These are phyloP conservation scores for Leptographium radiaticola DNA, from an alignment of 2,329 filamentous ascomycete species.

Conservation along the genomic window DNA sequence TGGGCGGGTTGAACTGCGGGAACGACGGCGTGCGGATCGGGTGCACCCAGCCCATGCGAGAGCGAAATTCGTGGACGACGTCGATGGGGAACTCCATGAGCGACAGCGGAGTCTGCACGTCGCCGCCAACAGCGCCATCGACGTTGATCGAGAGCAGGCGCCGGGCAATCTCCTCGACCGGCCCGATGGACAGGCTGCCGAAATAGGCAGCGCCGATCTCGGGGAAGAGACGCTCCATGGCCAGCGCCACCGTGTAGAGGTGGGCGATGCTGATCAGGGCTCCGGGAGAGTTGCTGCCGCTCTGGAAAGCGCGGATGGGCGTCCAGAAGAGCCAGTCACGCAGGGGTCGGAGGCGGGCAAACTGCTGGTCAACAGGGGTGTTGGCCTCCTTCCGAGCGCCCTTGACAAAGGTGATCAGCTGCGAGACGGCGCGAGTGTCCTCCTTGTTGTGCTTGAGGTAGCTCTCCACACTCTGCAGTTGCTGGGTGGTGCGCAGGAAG, in stretches of 20 bases:
- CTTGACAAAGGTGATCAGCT: slow-evolving; percentile 60
- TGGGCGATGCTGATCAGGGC: slow-evolving; percentile 77
- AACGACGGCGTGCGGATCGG: slow-evolving; percentile 47
- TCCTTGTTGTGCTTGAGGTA: slow-evolving; percentile 57
- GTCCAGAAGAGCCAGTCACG: slow-evolving; percentile 95
- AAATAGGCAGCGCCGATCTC: slow-evolving; percentile 86
- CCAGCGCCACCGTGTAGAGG: slow-evolving; percentile 78
- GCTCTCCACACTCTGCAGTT: slow-evolving; percentile 54
- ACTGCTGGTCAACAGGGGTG: slow-evolving; percentile 64
- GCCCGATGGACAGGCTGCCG: slow-evolving; percentile 62
- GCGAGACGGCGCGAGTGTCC: slow-evolving; percentile 53
- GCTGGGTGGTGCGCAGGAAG: slow-evolving; percentile 52
- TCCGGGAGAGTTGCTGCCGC: slow-evolving; percentile 60
- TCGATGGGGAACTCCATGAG: slow-evolving; percentile 64
- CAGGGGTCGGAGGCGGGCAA: slow-evolving; percentile 77
- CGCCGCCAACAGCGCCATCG: slow-evolving; percentile 40
- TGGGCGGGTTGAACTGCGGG: slow-evolving; percentile 44
- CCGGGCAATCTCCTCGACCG: slow-evolving; percentile 75
- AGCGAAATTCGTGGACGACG: slow-evolving; percentile 54
- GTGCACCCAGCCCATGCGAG: slow-evolving; percentile 53
- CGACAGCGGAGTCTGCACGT: slow-evolving; percentile 46
- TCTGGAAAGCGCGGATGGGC: slow-evolving; percentile 70
- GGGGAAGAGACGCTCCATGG: slow-evolving; percentile 82
- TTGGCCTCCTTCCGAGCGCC: slow-evolving; percentile 59
- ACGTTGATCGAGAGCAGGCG: slow-evolving; percentile 58